These are phyloP conservation scores for Ophiostoma sp. DNA, from an alignment of 2,329 filamentous ascomycete genomes.

Conservation along the genomic window DNA sequence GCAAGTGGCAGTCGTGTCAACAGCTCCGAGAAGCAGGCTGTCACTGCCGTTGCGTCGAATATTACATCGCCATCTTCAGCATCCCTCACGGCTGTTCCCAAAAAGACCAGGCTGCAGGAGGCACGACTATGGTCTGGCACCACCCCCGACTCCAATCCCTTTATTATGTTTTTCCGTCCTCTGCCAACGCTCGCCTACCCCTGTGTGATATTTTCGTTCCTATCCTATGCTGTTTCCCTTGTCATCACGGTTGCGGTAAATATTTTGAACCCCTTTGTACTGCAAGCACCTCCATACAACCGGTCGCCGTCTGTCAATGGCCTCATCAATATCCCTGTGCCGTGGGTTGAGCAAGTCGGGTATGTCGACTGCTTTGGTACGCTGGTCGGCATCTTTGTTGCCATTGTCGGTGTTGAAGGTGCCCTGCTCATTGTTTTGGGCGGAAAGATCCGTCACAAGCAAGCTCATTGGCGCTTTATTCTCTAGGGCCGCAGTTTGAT, in stretches of 20 bases:
- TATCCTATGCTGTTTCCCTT: not conserved
- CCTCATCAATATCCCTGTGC: slow-evolving; percentile 28
- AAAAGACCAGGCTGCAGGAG: slow-evolving; percentile 1
- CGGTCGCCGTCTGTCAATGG: not conserved
- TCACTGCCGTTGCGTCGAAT: not conserved
- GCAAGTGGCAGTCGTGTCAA: not conserved
- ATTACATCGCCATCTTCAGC: not conserved
- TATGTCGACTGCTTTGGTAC: not conserved
- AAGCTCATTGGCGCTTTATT: not conserved
- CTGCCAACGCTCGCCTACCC: slow-evolving; percentile 3
- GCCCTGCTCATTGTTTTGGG: not conserved
- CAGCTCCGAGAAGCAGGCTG: not conserved
- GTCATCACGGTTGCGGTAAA: not conserved
- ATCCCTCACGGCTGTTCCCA: not conserved
- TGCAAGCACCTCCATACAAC: not conserved
- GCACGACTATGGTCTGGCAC: not conserved
- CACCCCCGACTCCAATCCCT: not conserved
- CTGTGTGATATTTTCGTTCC: not conserved
- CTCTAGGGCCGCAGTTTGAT: not conserved
- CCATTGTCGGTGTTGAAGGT: not conserved
- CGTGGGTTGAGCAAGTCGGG: slow-evolving; percentile 34
- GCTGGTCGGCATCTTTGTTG: not conserved
- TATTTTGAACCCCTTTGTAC: not conserved
- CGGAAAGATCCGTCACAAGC: not conserved
- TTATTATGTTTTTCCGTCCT: not conserved